A percentile compares a stretch with the other conserved stretches of the same genome.
Conservation (phyloP, 371 early-diverging fungal genomes). For the Saksenaea oblongispora region DNA sequence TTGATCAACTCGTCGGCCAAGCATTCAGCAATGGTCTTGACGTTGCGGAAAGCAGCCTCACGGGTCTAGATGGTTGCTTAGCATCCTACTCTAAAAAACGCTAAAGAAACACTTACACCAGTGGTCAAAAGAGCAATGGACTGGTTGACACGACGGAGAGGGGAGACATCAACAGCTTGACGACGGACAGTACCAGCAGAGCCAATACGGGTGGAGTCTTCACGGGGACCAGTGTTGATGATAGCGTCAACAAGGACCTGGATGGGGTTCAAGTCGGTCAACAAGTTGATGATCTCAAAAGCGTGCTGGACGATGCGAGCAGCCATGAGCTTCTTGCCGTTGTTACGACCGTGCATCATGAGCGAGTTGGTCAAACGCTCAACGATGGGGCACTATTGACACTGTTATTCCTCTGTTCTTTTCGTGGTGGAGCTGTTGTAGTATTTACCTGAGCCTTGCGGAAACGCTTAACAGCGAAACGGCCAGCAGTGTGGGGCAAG, state of each 20-base stretch:
- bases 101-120: slow-evolving; percentile 63
- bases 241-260: slow-evolving; percentile 99
- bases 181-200: slow-evolving; percentile 99
- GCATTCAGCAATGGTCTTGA: slow-evolving; percentile 99
- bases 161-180: slow-evolving; percentile 99
- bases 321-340: slow-evolving; percentile 99
- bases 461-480: slow-evolving; percentile 97
- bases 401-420: neutral
- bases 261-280: slow-evolving; percentile 99
- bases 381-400: slow-evolving; percentile 93
- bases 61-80: slow-evolving; percentile 16
- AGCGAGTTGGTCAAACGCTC: slow-evolving; percentile 99
- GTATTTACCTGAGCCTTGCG: slow-evolving; percentile 90
- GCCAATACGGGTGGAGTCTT: slow-evolving; percentile 99
- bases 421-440: neutral
- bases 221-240: slow-evolving; percentile 99
- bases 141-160: slow-evolving; percentile 99
- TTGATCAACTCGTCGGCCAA: slow-evolving; percentile 99
- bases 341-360: slow-evolving; percentile 99
- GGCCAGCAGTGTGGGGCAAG: slow-evolving; percentile 98
- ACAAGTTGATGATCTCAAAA: slow-evolving; percentile 98
- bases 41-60: slow-evolving; percentile 42
- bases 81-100: slow-evolving; percentile 18
- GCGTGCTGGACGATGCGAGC: slow-evolving; percentile 99
- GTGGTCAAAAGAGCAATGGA: slow-evolving; percentile 96